Evolutionary conservation across 345 rosid genomes (phyloP).

Genomic region (Bruguiera sexangula): DNA sequence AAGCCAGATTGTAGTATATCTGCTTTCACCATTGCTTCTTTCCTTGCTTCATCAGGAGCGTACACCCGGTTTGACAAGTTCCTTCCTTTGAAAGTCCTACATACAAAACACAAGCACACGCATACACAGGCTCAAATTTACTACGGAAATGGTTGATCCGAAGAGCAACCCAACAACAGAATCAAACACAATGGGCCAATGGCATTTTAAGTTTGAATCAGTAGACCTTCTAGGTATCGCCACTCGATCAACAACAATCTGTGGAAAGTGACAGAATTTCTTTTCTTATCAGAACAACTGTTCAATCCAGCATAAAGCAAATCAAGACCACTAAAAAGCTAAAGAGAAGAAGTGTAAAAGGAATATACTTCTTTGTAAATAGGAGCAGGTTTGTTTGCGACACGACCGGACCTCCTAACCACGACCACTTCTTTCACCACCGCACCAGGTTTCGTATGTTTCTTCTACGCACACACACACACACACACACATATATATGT

Average conservation of each 20-base stretch:
- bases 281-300: no score
- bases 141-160: background rate
- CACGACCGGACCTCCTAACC: conserved; percentile 22
- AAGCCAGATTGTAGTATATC: conserved; percentile 10
- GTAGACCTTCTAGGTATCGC: conserved; percentile 16
- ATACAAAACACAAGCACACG: background rate
- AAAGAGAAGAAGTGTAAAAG: background rate
- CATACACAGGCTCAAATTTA: background rate
- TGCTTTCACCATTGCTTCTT: conserved; percentile 14
- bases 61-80: conserved; percentile 14
- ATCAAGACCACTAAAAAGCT: background rate
- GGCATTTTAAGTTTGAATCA: background rate
- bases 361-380: conserved; percentile 8
- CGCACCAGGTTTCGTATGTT: conserved; percentile 1
- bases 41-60: conserved; percentile 19
- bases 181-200: background rate
- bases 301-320: background rate
- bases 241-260: conserved; percentile 17
- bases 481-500: no score
- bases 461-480: background rate
- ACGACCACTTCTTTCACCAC: conserved; percentile 12
- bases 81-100: conserved; percentile 2
- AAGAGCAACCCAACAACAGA: background rate
- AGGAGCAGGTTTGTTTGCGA: conserved; percentile 16
- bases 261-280: background rate